Conservation (phyloP, 139 green algal species). For the Prasinococcaceae sp. region DNA sequence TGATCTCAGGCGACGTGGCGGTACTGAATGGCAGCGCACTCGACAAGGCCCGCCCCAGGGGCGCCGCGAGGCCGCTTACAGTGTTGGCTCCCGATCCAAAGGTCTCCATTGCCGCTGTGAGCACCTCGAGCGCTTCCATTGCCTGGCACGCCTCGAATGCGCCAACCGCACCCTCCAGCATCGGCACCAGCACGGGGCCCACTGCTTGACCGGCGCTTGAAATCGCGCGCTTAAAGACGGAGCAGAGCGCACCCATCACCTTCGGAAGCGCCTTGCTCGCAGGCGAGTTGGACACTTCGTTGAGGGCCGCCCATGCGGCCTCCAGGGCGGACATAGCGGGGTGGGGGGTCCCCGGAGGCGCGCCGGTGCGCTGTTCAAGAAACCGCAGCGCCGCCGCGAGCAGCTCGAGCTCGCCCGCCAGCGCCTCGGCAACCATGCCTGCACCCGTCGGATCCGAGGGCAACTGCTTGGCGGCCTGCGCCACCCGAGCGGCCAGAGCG, state of each 20-base stretch:
- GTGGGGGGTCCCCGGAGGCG: not conserved
- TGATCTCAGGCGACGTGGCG: slow-evolving; percentile 35
- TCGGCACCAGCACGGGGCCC: slow-evolving; percentile 1
- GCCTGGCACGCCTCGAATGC: slow-evolving; percentile 7
- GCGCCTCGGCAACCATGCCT: not conserved
- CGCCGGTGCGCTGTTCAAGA: slow-evolving; percentile 4
- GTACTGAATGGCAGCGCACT: no score
- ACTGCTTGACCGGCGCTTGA: slow-evolving; percentile 1
- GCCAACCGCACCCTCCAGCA: not conserved
- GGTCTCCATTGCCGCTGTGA: slow-evolving; percentile 4
- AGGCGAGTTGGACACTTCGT: slow-evolving; percentile 12
- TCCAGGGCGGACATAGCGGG: slow-evolving; percentile 26
- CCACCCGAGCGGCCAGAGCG: no score
- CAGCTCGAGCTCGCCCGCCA: slow-evolving; percentile 34
- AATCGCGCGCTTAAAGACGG: slow-evolving; percentile 25
- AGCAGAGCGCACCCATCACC: slow-evolving; percentile 30
- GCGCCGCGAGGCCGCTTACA: no score
- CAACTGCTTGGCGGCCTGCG: no score
- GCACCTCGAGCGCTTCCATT: slow-evolving; percentile 6
- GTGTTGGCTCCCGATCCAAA: no score
- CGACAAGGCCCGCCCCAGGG: no score
- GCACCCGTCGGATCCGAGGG: no score
- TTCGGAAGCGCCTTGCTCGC: slow-evolving; percentile 1
- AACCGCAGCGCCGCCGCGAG: slow-evolving; percentile 29
- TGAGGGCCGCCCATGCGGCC: slow-evolving; percentile 27